Evolutionary conservation across 169 alveolate species (phyloP).

Genomic region (Theileria equi): DNA sequence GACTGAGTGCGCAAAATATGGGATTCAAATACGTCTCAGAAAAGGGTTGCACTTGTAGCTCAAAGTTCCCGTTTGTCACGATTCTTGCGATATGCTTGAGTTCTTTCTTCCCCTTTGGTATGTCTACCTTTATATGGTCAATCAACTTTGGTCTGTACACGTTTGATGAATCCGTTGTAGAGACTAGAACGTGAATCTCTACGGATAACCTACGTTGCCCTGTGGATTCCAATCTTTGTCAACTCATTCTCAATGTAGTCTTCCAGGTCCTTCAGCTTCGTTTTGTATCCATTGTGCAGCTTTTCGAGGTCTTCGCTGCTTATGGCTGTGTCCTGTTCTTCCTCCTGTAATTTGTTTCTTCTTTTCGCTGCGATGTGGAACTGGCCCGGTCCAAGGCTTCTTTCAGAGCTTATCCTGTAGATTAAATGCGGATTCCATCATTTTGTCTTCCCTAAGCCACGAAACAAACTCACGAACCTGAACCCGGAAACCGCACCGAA

Average conservation of each 20-base stretch:
- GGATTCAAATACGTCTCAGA: conserved; percentile 21
- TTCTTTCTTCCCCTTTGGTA: conserved; percentile 26
- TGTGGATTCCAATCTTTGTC: conserved; percentile 35
- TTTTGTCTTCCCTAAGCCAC: too few species aligned
- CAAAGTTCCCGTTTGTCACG: conserved; percentile 41
- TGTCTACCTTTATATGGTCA: conserved; percentile 38
- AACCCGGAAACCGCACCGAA: too few species aligned
- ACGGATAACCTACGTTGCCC: conserved; percentile 46
- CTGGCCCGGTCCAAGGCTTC: too few species aligned
- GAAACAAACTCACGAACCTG: too few species aligned
- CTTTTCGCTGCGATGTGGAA: conserved; percentile 1
- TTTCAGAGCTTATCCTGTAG: too few species aligned
- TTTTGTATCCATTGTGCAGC: conserved; percentile 1
- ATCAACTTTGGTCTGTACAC: conserved; percentile 32
- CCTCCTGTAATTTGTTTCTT: background rate
- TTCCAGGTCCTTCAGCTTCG: conserved; percentile 30
- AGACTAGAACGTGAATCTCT: too few species aligned
- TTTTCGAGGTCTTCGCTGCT: conserved; percentile 14
- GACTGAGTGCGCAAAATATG: conserved; percentile 29
- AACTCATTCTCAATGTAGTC: conserved; percentile 24
- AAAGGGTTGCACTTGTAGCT: conserved; percentile 47
- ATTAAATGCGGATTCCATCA: too few species aligned
- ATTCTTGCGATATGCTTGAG: conserved; percentile 45
- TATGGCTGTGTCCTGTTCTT: conserved; percentile 15
- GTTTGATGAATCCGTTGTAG: background rate